phyloP scores from a whole-genome alignment of 2,329 filamentous ascomycete genomes.

The Cordyceps pruinosa region DNA sequence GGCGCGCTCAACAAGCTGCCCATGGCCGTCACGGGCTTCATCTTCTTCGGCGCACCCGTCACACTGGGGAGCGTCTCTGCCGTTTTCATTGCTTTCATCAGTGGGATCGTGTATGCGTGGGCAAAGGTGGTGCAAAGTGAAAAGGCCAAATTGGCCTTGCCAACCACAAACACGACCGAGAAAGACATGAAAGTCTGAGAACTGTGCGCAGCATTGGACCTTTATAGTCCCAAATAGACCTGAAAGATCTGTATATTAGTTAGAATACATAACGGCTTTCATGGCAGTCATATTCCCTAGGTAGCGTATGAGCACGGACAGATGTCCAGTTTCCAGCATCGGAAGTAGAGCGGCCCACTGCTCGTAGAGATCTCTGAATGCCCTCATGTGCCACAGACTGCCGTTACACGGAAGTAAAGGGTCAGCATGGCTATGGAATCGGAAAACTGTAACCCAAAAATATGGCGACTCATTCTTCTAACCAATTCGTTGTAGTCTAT shows the following conservation, averaged over 20 bases:
- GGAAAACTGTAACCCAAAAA: no score
- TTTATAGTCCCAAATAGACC: background rate
- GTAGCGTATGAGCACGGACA: no score
- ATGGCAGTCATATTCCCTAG: no score
- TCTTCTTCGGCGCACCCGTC: constrained; percentile 93
- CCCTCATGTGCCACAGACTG: no score
- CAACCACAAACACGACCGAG: constrained; percentile 48
- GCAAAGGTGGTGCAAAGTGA: constrained; percentile 61
- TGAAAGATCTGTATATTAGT: background rate
- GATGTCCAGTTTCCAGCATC: no score
- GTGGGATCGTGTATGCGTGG: constrained; percentile 77
- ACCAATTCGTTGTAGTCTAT: no score
- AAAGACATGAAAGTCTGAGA: constrained; percentile 6
- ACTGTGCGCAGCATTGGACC: background rate
- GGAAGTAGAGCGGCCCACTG: no score
- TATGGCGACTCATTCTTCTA: no score
- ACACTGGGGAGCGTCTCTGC: constrained; percentile 88
- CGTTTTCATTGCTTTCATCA: constrained; percentile 85
- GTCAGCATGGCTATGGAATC: no score
- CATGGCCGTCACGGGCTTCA: constrained; percentile 80
- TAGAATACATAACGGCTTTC: background rate
- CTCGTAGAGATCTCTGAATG: no score
- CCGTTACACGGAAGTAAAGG: no score
- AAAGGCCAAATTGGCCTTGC: constrained; percentile 56
- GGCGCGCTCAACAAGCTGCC: constrained; percentile 97